Evolutionary conservation across 768 basidiomycete species (phyloP).

Genomic region (Lanmaoa pseudosensibilis): DNA sequence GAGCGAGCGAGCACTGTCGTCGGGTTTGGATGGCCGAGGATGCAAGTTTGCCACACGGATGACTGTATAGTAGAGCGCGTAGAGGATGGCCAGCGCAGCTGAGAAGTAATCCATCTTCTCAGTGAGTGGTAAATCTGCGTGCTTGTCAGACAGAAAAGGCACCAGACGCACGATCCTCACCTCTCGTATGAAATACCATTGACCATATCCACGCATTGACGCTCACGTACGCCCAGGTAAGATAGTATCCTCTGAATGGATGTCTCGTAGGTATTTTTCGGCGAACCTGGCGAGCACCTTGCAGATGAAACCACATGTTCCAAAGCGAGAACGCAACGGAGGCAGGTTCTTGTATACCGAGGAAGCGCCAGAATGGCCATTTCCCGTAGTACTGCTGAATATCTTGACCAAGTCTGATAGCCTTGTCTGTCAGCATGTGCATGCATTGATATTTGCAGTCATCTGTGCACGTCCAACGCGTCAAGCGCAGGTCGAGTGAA

Average conservation of each 20-base stretch:
- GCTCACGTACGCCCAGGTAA: constrained; percentile 64
- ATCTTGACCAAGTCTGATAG: constrained; percentile 39
- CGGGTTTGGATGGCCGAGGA: constrained; percentile 35
- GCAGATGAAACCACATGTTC: constrained; percentile 75
- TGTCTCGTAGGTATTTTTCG: constrained; percentile 51
- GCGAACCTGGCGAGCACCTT: constrained; percentile 53
- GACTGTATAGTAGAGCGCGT: constrained; percentile 74
- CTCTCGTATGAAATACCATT: constrained; percentile 88
- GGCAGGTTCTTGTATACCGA: constrained; percentile 93
- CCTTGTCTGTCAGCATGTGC: constrained; percentile 68
- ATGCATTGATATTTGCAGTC: constrained; percentile 91
- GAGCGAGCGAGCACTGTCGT: constrained; percentile 15
- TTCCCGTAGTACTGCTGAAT: constrained; percentile 91
- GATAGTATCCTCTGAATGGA: constrained; percentile 70
- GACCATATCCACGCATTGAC: constrained; percentile 95
- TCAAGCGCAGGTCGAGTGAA: constrained; percentile 58
- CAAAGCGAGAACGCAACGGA: constrained; percentile 87
- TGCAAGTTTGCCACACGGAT: constrained; percentile 80
- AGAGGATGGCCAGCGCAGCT: constrained; percentile 81
- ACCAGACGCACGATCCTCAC: constrained; percentile 41
- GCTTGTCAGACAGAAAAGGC: constrained; percentile 8
- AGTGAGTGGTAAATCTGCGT: constrained; percentile 73
- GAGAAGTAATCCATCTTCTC: constrained; percentile 96
- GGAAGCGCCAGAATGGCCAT: constrained; percentile 91
- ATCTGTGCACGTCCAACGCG: constrained; percentile 84